Percentiles rank a stretch among this genome's conserved stretches.
Evolutionary conservation across 2,329 filamentous ascomycete genomes (phyloP).

Genomic region (Didymella segeticola): DNA sequence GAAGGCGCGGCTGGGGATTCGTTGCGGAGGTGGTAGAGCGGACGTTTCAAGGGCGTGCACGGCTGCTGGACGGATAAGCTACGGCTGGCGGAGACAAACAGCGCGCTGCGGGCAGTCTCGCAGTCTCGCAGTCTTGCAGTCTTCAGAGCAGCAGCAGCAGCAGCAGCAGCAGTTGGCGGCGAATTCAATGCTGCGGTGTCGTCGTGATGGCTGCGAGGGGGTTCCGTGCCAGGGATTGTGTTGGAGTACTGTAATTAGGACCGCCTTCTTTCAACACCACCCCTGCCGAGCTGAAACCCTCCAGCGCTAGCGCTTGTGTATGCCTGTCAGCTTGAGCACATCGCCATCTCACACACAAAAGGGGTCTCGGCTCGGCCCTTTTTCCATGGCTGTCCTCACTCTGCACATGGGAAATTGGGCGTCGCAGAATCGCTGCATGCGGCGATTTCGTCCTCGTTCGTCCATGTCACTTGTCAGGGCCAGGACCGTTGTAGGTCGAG

Average conservation of each 20-base stretch:
- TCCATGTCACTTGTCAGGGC: background rate
- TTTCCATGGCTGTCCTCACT: background rate
- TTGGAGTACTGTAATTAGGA: too few relatives aligned
- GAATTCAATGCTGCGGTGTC: background rate
- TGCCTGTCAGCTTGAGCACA: slow-evolving; percentile 16
- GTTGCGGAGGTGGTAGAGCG: slow-evolving; percentile 14
- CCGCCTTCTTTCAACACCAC: slow-evolving; percentile 1
- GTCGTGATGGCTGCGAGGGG: slow-evolving; percentile 5
- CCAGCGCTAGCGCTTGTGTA: slow-evolving; percentile 6
- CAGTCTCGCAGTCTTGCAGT: background rate
- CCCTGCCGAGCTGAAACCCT: slow-evolving; percentile 16
- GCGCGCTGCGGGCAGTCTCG: slow-evolving; percentile 3
- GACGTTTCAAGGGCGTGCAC: slow-evolving; percentile 17
- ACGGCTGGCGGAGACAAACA: slow-evolving; percentile 7
- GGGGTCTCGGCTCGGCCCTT: slow-evolving; percentile 17
- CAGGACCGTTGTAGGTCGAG: background rate
- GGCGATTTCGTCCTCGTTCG: background rate
- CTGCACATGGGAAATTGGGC: background rate
- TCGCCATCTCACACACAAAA: slow-evolving; percentile 9
- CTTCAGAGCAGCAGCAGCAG: slow-evolving; percentile 1
- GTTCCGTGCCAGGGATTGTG: slow-evolving; percentile 8
- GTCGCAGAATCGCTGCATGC: background rate
- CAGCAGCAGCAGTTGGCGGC: slow-evolving; percentile 3
- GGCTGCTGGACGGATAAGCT: slow-evolving; percentile 5
- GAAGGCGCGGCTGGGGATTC: slow-evolving; percentile 10